phyloP scores from a whole-genome alignment of 768 basidiomycete species.

The Tephrocybe rancida region DNA sequence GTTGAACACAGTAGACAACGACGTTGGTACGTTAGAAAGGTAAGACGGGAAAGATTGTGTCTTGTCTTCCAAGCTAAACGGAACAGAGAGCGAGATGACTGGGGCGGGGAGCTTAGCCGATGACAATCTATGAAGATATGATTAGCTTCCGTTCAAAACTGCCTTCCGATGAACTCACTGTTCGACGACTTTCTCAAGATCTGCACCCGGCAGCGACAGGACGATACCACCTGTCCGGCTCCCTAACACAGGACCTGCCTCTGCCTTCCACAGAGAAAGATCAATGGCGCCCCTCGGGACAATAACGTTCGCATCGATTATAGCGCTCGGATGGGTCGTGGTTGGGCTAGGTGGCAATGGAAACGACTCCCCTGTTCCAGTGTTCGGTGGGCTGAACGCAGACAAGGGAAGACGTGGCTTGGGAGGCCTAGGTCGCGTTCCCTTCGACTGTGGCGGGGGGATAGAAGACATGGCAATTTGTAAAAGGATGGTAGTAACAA shows the following conservation, averaged over 20 bases:
- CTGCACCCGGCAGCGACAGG: conserved; percentile 46
- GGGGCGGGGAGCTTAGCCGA: conserved; percentile 23
- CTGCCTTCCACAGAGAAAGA: conserved; percentile 53
- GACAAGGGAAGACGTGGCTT: conserved; percentile 76
- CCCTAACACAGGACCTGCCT: conserved; percentile 47
- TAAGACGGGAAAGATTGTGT: conserved; percentile 40
- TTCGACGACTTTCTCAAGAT: conserved; percentile 44
- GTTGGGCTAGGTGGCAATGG: conserved; percentile 71
- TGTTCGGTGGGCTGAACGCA: conserved; percentile 73
- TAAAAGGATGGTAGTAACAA: not conserved
- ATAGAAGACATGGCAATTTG: conserved; percentile 12
- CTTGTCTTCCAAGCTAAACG: conserved; percentile 59
- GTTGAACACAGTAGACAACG: conserved; percentile 61
- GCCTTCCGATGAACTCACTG: conserved; percentile 40
- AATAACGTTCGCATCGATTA: conserved; percentile 73
- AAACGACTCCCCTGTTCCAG: conserved; percentile 67
- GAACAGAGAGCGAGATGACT: conserved; percentile 60
- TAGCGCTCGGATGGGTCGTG: conserved; percentile 57
- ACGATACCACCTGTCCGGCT: conserved; percentile 58
- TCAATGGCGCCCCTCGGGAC: conserved; percentile 39
- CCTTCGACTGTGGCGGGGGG: conserved; percentile 39
- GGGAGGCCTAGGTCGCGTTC: conserved; percentile 51
- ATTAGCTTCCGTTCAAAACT: not conserved
- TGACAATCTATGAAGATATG: conserved; percentile 8
- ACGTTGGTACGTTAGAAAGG: conserved; percentile 44